Conservation (phyloP, 2,329 filamentous ascomycete species). For the Colletotrichum theobromicola region DNA sequence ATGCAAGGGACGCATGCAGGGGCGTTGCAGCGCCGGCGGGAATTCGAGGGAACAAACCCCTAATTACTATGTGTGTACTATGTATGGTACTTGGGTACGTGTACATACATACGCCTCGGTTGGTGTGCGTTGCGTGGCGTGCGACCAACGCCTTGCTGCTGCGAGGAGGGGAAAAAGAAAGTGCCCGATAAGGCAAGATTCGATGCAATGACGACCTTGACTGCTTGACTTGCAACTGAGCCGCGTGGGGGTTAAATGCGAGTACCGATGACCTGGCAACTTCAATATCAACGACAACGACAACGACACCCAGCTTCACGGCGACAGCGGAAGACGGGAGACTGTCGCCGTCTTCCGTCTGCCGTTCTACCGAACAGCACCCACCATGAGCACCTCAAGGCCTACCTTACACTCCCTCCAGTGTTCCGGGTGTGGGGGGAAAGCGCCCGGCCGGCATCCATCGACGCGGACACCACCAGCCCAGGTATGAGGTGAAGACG, state of each 20-base stretch:
- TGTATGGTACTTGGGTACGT: not conserved
- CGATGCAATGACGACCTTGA: not conserved
- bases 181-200: not conserved
- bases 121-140: too few relatives aligned
- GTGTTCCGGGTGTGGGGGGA: not conserved
- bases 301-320: not conserved
- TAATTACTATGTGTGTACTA: too few relatives aligned
- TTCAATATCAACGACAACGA: not conserved
- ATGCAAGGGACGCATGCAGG: constrained; percentile 10
- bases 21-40: not conserved
- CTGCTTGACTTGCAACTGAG: not conserved
- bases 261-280: not conserved
- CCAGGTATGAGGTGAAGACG: not conserved
- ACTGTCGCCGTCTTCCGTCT: not conserved
- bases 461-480: not conserved
- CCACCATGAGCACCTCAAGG: not conserved
- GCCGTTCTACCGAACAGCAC: not conserved
- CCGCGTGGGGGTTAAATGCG: not conserved
- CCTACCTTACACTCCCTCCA: too few relatives aligned
- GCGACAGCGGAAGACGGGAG: not conserved
- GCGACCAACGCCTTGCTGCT: too few relatives aligned
- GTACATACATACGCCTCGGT: too few relatives aligned
- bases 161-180: not conserved
- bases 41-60: not conserved
- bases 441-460: not conserved